phyloP scores from a whole-genome alignment of 306 rosid species.

The Trichosanthes truncata region DNA sequence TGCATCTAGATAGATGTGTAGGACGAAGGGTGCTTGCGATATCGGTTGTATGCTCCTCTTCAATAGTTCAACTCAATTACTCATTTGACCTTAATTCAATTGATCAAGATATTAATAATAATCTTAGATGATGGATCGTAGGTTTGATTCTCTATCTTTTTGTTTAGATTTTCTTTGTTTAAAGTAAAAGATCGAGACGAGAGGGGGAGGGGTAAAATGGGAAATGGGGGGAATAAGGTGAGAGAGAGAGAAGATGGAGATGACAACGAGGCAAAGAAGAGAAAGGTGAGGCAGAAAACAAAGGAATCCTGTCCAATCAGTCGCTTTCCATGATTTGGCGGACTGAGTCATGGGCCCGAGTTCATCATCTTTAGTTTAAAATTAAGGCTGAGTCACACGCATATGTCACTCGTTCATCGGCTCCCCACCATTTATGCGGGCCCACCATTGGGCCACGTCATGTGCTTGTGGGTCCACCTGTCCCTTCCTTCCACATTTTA shows the following conservation, averaged over 20 bases:
- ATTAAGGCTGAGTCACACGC: background rate
- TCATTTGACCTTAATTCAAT: too few relatives aligned
- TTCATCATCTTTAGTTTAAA: background rate
- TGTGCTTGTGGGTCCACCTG: background rate
- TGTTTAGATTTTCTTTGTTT: too few relatives aligned
- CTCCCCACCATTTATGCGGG: background rate
- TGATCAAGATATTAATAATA: background rate
- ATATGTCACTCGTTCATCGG: background rate
- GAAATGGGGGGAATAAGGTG: constrained; percentile 13
- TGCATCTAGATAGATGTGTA: background rate
- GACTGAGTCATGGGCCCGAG: background rate
- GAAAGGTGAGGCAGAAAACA: constrained; percentile 8
- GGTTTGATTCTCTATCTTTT: background rate
- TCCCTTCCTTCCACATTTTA: background rate
- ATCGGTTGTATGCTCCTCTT: background rate
- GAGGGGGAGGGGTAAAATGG: background rate
- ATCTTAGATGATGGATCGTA: too few relatives aligned
- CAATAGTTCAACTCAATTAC: too few relatives aligned
- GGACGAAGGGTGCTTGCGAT: background rate
- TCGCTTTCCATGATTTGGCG: constrained; percentile 8
- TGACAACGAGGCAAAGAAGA: constrained; percentile 26
- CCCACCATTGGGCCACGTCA: constrained; percentile 3
- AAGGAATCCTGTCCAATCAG: constrained; percentile 26
- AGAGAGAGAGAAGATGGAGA: background rate
- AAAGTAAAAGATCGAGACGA: background rate